These are phyloP conservation scores for Salix udensis DNA, from an alignment of 345 rosid species.

Conservation along the genomic window DNA sequence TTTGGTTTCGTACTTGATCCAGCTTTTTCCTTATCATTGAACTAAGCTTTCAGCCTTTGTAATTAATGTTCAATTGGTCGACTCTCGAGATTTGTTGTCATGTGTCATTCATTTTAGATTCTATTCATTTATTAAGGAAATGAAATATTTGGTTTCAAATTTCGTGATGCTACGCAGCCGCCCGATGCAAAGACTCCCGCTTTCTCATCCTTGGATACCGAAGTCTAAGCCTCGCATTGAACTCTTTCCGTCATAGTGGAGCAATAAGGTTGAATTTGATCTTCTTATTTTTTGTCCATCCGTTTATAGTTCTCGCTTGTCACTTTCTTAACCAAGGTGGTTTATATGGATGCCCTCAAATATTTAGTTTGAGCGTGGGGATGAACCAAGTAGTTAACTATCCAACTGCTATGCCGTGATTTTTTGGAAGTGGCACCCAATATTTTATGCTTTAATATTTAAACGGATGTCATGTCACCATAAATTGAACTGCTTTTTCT, in stretches of 20 bases:
- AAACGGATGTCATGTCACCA: background rate
- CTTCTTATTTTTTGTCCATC: background rate
- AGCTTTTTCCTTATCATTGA: background rate
- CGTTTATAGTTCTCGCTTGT: background rate
- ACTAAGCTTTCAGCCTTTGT: background rate
- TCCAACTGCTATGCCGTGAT: background rate
- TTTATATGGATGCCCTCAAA: background rate
- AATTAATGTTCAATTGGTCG: background rate
- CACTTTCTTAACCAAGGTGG: background rate
- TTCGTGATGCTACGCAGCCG: conserved; percentile 92
- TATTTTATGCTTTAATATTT: background rate
- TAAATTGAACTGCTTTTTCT: background rate
- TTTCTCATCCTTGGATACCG: conserved; percentile 97
- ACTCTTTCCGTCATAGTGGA: conserved; percentile 81
- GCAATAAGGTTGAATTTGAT: conserved; percentile 50
- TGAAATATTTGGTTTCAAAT: conserved; percentile 16
- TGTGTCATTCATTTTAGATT: background rate
- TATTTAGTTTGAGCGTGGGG: background rate
- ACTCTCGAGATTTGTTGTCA: background rate
- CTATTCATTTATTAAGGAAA: background rate
- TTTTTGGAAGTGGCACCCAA: background rate
- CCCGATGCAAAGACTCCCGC: conserved; percentile 97
- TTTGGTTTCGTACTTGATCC: background rate
- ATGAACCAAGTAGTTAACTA: background rate
- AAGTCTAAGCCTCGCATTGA: conserved; percentile 79